A percentile compares a stretch with the other conserved stretches of the same genome.
phyloP scores from a whole-genome alignment of 1,139 yeast species.

The Scheffersomyces quercinus region DNA sequence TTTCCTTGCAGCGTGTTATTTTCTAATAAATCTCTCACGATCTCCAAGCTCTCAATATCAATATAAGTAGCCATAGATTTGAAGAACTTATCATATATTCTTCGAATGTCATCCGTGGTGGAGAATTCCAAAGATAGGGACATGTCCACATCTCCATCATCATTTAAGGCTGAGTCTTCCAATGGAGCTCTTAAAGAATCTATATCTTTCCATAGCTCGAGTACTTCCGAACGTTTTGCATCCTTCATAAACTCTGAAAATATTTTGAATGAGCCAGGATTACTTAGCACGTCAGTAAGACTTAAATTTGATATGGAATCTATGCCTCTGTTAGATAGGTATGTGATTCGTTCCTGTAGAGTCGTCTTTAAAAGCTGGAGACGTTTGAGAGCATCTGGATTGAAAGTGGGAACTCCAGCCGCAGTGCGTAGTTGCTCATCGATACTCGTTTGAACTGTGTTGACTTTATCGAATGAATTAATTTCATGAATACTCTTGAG shows the following conservation, averaged over 20 bases:
- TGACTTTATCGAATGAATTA: conserved; percentile 21
- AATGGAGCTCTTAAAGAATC: conserved; percentile 73
- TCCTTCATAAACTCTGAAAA: conserved; percentile 61
- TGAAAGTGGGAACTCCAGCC: background rate
- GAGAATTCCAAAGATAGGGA: conserved; percentile 40
- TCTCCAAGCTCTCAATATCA: conserved; percentile 19
- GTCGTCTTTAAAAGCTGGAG: conserved; percentile 11
- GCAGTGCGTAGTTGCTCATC: background rate
- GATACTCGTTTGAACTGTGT: conserved; percentile 1
- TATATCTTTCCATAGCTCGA: conserved; percentile 68
- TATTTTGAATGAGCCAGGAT: conserved; percentile 47
- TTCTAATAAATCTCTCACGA: conserved; percentile 29
- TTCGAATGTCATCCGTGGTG: conserved; percentile 45
- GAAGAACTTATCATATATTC: conserved; percentile 48
- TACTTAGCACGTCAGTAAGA: conserved; percentile 24
- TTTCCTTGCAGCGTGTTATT: conserved; percentile 6
- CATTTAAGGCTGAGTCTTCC: conserved; percentile 43
- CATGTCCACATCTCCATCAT: conserved; percentile 23
- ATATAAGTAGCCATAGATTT: conserved; percentile 26
- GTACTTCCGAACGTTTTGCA: conserved; percentile 38
- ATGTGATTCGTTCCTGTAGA: conserved; percentile 9
- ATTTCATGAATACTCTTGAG: conserved; percentile 12
- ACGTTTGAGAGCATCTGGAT: conserved; percentile 6
- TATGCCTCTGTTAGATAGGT: conserved; percentile 3
- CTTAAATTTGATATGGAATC: conserved; percentile 9